phyloP scores from a whole-genome alignment of 371 early-diverging fungal species.

The Chytridiales sp. region DNA sequence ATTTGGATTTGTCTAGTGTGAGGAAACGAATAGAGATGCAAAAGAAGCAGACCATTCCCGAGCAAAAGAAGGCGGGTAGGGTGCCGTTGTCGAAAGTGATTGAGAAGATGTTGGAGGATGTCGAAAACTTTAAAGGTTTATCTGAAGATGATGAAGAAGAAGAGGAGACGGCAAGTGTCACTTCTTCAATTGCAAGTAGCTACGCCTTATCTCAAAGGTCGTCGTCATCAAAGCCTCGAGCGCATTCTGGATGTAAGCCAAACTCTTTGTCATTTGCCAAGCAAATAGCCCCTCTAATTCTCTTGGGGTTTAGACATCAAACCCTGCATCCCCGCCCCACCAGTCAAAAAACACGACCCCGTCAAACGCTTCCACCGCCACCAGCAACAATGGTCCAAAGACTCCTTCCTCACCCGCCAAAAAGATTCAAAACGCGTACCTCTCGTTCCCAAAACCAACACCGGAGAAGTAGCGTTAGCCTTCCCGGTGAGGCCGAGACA shows the following conservation, averaged over 20 bases:
- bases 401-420: conserved; percentile 10
- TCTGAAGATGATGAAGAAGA: not conserved
- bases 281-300: not conserved
- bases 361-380: conserved; percentile 13
- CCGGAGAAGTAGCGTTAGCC: not conserved
- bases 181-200: not conserved
- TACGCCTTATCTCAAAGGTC: not conserved
- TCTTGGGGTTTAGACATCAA: not conserved
- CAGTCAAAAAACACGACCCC: conserved; percentile 18
- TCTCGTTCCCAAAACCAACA: not conserved
- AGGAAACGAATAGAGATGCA: conserved; percentile 10
- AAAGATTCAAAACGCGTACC: conserved; percentile 11
- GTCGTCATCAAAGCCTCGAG: not conserved
- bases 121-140: conserved; percentile 1
- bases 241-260: conserved; percentile 3
- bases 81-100: not conserved
- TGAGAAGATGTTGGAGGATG: not conserved
- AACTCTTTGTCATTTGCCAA: not conserved
- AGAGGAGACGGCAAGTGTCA: not conserved
- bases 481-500: conserved; percentile 6
- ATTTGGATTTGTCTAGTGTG: conserved; percentile 13
- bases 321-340: conserved; percentile 2
- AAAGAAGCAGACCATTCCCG: not conserved
- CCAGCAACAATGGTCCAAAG: conserved; percentile 10
- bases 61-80: not conserved